A percentile compares a stretch with the other conserved stretches of the same genome.
phyloP scores from a whole-genome alignment of 2,329 filamentous ascomycete species.

The Nannizzia gypsea region DNA sequence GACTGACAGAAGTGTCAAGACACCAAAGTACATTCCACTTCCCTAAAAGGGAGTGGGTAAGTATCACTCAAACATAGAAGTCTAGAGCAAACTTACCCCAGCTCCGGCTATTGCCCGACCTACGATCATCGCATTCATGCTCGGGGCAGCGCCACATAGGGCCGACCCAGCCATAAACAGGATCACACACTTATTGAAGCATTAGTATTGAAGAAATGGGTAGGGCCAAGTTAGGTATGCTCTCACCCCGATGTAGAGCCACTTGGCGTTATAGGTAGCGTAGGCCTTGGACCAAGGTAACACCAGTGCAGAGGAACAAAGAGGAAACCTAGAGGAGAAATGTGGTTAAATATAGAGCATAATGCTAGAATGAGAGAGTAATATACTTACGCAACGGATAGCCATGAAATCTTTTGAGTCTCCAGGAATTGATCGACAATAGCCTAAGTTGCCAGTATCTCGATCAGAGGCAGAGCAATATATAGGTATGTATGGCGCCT shows the following conservation, averaged over 20 bases:
- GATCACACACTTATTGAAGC: conserved; percentile 11
- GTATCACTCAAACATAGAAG: neutral
- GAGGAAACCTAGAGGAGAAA: conserved; percentile 23
- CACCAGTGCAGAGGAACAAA: conserved; percentile 30
- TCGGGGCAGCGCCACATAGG: conserved; percentile 36
- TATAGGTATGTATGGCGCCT: too few species aligned
- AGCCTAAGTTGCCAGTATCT: conserved; percentile 4
- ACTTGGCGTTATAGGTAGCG: conserved; percentile 37
- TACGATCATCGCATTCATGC: conserved; percentile 37
- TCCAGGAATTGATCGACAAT: conserved; percentile 31
- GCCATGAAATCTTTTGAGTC: conserved; percentile 33
- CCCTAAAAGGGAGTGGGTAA: neutral
- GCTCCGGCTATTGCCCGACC: conserved; percentile 27
- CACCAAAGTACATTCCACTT: neutral
- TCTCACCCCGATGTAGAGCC: conserved; percentile 23
- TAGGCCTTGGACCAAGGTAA: conserved; percentile 30
- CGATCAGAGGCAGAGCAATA: neutral
- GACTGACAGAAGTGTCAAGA: conserved; percentile 20
- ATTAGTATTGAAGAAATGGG: neutral
- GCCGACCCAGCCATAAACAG: conserved; percentile 25
- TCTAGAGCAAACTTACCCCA: conserved; percentile 15
- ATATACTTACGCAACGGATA: conserved; percentile 21
- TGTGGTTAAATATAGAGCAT: neutral
- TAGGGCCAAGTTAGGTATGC: neutral
- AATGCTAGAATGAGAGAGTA: neutral